These are phyloP conservation scores for Fusarium coffeatum DNA, from an alignment of 2,329 filamentous ascomycete species.

Conservation along the genomic window DNA sequence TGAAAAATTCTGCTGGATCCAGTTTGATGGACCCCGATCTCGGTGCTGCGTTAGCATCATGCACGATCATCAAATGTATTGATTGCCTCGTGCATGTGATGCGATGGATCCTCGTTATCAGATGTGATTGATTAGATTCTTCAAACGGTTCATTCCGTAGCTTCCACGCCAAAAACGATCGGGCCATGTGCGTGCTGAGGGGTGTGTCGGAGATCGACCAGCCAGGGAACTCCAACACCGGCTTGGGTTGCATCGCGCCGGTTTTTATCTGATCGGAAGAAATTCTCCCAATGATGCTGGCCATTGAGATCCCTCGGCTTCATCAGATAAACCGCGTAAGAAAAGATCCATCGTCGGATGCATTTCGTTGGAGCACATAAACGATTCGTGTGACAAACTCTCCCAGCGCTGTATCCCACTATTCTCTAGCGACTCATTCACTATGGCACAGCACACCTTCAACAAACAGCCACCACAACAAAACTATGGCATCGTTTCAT, in stretches of 20 bases:
- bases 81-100: slow-evolving; percentile 23
- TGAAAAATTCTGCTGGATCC: slow-evolving; percentile 21
- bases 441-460: slow-evolving; percentile 36
- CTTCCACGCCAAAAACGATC: slow-evolving; percentile 22
- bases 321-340: slow-evolving; percentile 33
- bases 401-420: neutral
- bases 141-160: slow-evolving; percentile 37
- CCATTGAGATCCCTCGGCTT: slow-evolving; percentile 25
- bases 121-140: slow-evolving; percentile 45
- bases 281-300: neutral
- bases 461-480: slow-evolving; percentile 36
- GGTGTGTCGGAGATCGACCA: neutral
- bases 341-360: neutral
- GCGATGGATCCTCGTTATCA: slow-evolving; percentile 23
- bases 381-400: neutral
- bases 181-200: neutral
- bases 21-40: slow-evolving; percentile 23
- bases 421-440: neutral
- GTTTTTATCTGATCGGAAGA: slow-evolving; percentile 31
- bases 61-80: slow-evolving; percentile 18
- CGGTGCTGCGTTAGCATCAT: slow-evolving; percentile 18
- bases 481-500: slow-evolving; percentile 41
- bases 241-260: slow-evolving; percentile 21
- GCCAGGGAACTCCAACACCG: slow-evolving; percentile 22
- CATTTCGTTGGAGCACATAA: slow-evolving; percentile 16